Percentiles rank a stretch among this genome's conserved stretches.
Evolutionary conservation across 2,329 filamentous ascomycete genomes (phyloP).

Genomic region (Paecilomyces dactylethromorphus): DNA sequence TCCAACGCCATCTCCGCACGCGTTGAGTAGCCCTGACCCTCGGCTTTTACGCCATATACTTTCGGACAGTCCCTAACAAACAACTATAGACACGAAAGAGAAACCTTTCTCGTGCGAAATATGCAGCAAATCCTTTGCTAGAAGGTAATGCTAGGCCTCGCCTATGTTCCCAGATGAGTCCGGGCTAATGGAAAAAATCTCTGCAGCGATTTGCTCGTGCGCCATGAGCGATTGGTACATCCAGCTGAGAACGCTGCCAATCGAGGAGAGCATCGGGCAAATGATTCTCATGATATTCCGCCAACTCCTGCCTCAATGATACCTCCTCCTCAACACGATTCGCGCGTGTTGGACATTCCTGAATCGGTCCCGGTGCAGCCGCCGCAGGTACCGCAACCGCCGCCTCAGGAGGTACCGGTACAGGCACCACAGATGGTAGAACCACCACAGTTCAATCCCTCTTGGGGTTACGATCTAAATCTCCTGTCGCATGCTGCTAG

Average conservation of each 20-base stretch:
- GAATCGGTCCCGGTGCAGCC: slow-evolving; percentile 38
- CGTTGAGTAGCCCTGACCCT: slow-evolving; percentile 35
- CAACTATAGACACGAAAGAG: slow-evolving; percentile 40
- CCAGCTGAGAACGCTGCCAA: slow-evolving; percentile 35
- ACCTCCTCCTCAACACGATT: slow-evolving; percentile 32
- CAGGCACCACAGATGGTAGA: slow-evolving; percentile 35
- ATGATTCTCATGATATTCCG: slow-evolving; percentile 22
- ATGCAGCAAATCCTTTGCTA: slow-evolving; percentile 43
- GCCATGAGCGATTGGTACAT: slow-evolving; percentile 44
- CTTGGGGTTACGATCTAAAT: slow-evolving; percentile 46
- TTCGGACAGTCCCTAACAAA: slow-evolving; percentile 14
- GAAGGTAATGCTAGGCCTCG: slow-evolving; percentile 26
- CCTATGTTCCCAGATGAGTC: slow-evolving; percentile 4
- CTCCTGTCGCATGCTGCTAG: slow-evolving; percentile 43
- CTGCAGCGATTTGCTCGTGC: slow-evolving; percentile 41
- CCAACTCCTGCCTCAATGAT: slow-evolving; percentile 30
- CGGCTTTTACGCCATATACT: neutral
- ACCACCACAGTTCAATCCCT: slow-evolving; percentile 42
- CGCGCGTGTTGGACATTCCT: slow-evolving; percentile 40
- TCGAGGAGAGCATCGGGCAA: slow-evolving; percentile 29
- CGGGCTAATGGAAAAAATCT: slow-evolving; percentile 8
- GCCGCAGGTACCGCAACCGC: slow-evolving; percentile 20
- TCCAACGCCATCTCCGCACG: slow-evolving; percentile 46
- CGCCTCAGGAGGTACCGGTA: slow-evolving; percentile 29
- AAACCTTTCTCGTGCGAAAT: slow-evolving; percentile 46